Conservation (phyloP, 73 alveolate genomes). For the Tetrahymena malaccensis region DNA sequence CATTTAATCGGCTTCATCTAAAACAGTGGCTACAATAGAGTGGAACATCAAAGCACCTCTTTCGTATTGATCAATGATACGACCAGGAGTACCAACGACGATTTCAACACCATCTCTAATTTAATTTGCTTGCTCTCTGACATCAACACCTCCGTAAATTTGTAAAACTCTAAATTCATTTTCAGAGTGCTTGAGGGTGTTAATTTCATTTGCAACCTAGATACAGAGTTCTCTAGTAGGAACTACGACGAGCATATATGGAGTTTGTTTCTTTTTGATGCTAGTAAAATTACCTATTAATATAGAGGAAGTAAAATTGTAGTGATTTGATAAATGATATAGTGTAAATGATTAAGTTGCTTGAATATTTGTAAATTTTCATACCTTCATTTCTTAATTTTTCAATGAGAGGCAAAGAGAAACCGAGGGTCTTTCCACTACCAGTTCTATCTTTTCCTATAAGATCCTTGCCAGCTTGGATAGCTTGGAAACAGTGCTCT, state of each 20-base stretch:
- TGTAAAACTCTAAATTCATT: conserved; percentile 46
- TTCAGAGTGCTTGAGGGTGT: conserved; percentile 50
- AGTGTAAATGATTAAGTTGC: background rate
- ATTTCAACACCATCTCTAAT: conserved; percentile 87
- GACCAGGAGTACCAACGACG: conserved; percentile 98
- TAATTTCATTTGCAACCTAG: conserved; percentile 63
- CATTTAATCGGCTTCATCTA: conserved; percentile 99
- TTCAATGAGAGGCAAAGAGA: conserved; percentile 56
- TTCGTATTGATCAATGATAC: conserved; percentile 90
- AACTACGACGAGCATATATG: conserved; percentile 38
- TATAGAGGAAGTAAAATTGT: background rate
- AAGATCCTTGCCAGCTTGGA: conserved; percentile 72
- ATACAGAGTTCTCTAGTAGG: conserved; percentile 76
- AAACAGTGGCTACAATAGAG: conserved; percentile 1
- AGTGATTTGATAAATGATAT: conserved; percentile 5
- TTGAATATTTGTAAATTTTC: background rate
- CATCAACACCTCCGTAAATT: conserved; percentile 69
- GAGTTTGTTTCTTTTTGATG: background rate
- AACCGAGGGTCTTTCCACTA: conserved; percentile 93
- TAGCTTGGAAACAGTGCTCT: conserved; percentile 67
- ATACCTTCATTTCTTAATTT: conserved; percentile 65
- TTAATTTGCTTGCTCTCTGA: conserved; percentile 6
- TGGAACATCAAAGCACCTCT: conserved; percentile 59
- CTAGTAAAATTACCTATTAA: background rate
- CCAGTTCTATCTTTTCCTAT: conserved; percentile 92